Evolutionary conservation across 306 rosid species (phyloP).

Genomic region (Trifolium pratense): DNA sequence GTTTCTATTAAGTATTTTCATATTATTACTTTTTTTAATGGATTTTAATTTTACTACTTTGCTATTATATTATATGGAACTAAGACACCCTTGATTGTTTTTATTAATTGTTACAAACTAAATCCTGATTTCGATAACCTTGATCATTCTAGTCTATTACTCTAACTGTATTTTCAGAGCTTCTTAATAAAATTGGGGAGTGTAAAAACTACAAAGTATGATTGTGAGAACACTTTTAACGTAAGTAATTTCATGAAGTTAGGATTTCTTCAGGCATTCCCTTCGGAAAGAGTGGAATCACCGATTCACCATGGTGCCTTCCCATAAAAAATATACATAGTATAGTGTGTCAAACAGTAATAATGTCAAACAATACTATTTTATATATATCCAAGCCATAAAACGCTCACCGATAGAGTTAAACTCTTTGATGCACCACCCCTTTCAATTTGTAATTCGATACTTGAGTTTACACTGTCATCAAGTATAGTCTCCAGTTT

Average conservation of each 20-base stretch:
- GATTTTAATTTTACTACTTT: neutral
- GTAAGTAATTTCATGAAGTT: constrained; percentile 26
- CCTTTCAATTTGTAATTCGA: constrained; percentile 87
- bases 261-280: constrained; percentile 34
- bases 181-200: constrained; percentile 15
- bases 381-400: constrained; percentile 31
- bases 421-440: constrained; percentile 69
- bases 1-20: neutral
- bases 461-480: constrained; percentile 76
- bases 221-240: constrained; percentile 12
- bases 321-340: constrained; percentile 30
- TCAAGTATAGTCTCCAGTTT: constrained; percentile 89
- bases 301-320: neutral
- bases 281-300: constrained; percentile 34
- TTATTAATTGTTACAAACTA: neutral
- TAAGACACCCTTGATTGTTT: too few relatives aligned
- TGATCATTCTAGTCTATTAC: constrained; percentile 3
- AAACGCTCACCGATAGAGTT: constrained; percentile 68
- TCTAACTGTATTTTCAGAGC: neutral
- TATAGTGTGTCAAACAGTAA: constrained; percentile 34
- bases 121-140: neutral
- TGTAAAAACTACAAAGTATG: constrained; percentile 1
- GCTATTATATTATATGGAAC: neutral
- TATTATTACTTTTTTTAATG: neutral
- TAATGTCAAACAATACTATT: constrained; percentile 30